Conservation (phyloP, 2,329 filamentous ascomycete species). For the Aspergillus bombycis region DNA sequence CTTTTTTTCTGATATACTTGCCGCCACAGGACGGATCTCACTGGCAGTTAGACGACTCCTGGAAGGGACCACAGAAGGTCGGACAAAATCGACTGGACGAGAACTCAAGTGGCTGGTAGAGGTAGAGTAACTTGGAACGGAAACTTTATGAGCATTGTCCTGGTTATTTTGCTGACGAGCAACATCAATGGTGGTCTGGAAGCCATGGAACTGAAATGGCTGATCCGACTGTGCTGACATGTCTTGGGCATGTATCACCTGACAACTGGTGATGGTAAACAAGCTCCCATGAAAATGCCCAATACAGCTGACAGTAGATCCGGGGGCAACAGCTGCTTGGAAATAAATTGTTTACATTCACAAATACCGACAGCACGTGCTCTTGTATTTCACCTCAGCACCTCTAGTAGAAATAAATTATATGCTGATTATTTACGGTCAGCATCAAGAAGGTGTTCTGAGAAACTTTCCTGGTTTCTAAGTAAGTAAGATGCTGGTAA, state of each 20-base stretch:
- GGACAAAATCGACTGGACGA: conserved; percentile 30
- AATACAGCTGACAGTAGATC: background rate
- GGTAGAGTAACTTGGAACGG: conserved; percentile 8
- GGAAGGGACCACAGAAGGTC: conserved; percentile 29
- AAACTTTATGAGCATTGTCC: conserved; percentile 20
- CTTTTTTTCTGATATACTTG: conserved; percentile 16
- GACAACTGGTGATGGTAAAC: conserved; percentile 1
- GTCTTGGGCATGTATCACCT: conserved; percentile 15
- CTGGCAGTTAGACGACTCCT: conserved; percentile 45
- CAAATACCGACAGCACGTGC: background rate
- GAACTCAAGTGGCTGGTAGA: conserved; percentile 15
- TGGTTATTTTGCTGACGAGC: conserved; percentile 41
- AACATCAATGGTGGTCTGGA: conserved; percentile 52
- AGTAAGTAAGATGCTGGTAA: background rate
- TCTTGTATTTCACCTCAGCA: background rate
- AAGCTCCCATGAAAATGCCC: background rate
- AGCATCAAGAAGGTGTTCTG: background rate
- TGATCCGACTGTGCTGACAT: conserved; percentile 32
- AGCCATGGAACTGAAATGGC: conserved; percentile 53
- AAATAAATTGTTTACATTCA: background rate
- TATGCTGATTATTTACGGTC: background rate
- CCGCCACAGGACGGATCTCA: conserved; percentile 34
- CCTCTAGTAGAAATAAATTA: background rate
- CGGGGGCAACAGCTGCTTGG: background rate
- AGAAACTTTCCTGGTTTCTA: background rate